A percentile compares a stretch with the other conserved stretches of the same genome.
Conservation (phyloP, 2,329 filamentous ascomycete genomes). For the Phialophora tarda region DNA sequence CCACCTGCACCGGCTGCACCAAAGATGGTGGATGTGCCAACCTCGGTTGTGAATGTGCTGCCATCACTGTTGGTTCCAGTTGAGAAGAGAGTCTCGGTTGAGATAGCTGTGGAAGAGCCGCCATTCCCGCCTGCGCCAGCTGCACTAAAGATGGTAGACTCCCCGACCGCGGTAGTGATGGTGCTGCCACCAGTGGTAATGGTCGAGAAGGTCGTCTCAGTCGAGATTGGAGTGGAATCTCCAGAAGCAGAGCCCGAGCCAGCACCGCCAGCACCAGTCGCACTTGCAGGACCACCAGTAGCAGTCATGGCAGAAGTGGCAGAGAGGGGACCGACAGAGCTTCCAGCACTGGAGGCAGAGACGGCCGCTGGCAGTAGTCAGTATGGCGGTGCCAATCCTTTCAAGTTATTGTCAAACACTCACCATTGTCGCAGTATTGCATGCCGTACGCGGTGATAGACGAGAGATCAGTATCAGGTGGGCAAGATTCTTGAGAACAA, state of each 20-base stretch:
- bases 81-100: slow-evolving; percentile 36
- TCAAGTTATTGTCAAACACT: slow-evolving; percentile 6
- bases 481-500: slow-evolving; percentile 54
- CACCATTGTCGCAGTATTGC: slow-evolving; percentile 46
- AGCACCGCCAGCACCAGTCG: slow-evolving; percentile 22
- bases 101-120: slow-evolving; percentile 31
- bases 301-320: slow-evolving; percentile 32
- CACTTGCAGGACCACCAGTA: slow-evolving; percentile 26
- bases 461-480: slow-evolving; percentile 44
- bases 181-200: slow-evolving; percentile 15
- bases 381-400: neutral
- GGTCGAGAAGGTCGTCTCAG: slow-evolving; percentile 16
- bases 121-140: slow-evolving; percentile 10
- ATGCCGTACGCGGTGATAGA: slow-evolving; percentile 45
- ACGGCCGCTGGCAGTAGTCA: slow-evolving; percentile 25
- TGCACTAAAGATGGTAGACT: slow-evolving; percentile 11
- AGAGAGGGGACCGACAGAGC: slow-evolving; percentile 20
- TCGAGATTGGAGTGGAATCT: slow-evolving; percentile 17
- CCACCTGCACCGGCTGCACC: slow-evolving; percentile 15
- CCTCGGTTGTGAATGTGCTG: slow-evolving; percentile 37
- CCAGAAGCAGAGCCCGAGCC: slow-evolving; percentile 24
- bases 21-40: slow-evolving; percentile 38
- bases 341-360: slow-evolving; percentile 26
- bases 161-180: slow-evolving; percentile 19
- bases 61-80: slow-evolving; percentile 37